Percentiles rank a stretch among this genome's conserved stretches.
Conservation (phyloP, 441 rosid species). For the Pelargonium citronellum region DNA sequence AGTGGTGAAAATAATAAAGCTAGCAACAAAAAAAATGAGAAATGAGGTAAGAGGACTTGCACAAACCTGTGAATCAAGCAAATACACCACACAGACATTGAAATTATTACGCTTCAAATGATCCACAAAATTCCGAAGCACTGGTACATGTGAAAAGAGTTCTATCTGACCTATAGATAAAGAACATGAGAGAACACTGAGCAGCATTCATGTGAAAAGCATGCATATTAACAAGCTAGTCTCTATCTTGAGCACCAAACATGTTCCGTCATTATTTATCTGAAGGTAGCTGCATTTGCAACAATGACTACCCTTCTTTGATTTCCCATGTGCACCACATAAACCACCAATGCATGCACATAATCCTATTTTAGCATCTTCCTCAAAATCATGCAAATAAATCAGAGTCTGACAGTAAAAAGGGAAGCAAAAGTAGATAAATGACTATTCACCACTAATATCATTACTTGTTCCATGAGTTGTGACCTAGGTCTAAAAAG, state of each 20-base stretch:
- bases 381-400: not conserved
- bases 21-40: not conserved
- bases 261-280: not conserved
- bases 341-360: slow-evolving; percentile 1
- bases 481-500: not conserved
- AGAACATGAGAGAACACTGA: no score
- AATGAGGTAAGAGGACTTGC: slow-evolving; percentile 11
- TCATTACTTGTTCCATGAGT: not conserved
- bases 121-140: slow-evolving; percentile 76
- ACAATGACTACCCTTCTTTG: not conserved
- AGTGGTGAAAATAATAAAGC: slow-evolving; percentile 8
- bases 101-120: slow-evolving; percentile 73
- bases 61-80: slow-evolving; percentile 90
- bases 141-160: slow-evolving; percentile 84
- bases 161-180: slow-evolving; percentile 69
- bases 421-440: not conserved
- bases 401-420: not conserved
- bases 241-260: not conserved
- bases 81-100: slow-evolving; percentile 70
- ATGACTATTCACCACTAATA: not conserved
- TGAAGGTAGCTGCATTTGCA: not conserved
- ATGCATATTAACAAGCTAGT: no score
- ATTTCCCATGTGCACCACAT: not conserved
- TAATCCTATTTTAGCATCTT: not conserved
- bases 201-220: no score